Percentiles rank a stretch among this genome's conserved stretches.
Evolutionary conservation across 768 basidiomycete species (phyloP).

Genomic region (Lactarius deliciosus): DNA sequence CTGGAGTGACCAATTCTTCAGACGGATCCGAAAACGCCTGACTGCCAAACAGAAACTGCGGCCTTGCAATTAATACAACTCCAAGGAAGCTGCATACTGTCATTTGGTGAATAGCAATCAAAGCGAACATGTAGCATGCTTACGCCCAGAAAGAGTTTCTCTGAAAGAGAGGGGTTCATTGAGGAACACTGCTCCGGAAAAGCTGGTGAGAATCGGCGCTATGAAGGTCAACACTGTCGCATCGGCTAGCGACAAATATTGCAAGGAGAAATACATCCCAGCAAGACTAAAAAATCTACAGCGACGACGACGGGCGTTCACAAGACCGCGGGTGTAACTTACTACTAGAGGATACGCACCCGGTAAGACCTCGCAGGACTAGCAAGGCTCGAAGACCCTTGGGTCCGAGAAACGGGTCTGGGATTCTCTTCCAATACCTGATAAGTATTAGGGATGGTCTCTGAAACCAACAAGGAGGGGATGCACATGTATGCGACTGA

Average conservation of each 20-base stretch:
- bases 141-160: not conserved
- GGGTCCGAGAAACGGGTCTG: not conserved
- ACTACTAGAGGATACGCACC: not conserved
- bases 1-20: slow-evolving; percentile 31
- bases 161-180: not conserved
- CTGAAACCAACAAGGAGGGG: not conserved
- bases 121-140: too few species aligned
- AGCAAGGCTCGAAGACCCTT: not conserved
- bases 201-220: not conserved
- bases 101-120: not conserved
- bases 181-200: not conserved
- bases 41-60: slow-evolving; percentile 66
- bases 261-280: slow-evolving; percentile 1
- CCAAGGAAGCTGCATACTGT: not conserved
- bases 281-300: not conserved
- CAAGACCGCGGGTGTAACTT: not conserved
- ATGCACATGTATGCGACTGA: not conserved
- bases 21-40: slow-evolving; percentile 3
- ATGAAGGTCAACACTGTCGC: not conserved
- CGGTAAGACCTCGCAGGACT: not conserved
- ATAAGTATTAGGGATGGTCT: not conserved
- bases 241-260: not conserved
- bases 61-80: slow-evolving; percentile 59
- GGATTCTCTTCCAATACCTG: slow-evolving; percentile 1
- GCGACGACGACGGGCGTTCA: not conserved